These are phyloP conservation scores for Candida hispaniensis DNA, from an alignment of 805 yeast genomes.

Conservation along the genomic window DNA sequence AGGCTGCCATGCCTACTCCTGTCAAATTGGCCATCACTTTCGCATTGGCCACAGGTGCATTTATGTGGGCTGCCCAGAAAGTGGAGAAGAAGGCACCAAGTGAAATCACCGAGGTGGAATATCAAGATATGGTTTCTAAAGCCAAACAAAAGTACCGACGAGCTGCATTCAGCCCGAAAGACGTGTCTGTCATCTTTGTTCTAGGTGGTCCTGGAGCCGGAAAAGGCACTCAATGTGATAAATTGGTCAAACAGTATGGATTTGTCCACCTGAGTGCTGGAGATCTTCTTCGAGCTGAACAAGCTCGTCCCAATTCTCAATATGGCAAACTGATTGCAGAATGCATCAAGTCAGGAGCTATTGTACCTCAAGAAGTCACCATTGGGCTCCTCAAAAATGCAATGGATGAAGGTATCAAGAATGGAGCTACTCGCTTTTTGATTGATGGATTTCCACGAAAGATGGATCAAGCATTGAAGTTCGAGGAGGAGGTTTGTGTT, in stretches of 20 bases:
- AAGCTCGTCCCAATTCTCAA: slow-evolving; percentile 66
- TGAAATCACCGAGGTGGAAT: slow-evolving; percentile 28
- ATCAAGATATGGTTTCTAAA: slow-evolving; percentile 30
- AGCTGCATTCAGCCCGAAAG: slow-evolving; percentile 47
- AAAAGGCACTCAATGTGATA: slow-evolving; percentile 92
- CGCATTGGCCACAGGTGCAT: slow-evolving; percentile 26
- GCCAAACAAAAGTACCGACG: slow-evolving; percentile 18
- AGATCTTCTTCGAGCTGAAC: slow-evolving; percentile 88
- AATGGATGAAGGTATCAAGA: slow-evolving; percentile 42
- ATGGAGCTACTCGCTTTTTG: slow-evolving; percentile 52
- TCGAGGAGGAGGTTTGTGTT: slow-evolving; percentile 53
- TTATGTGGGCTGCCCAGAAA: slow-evolving; percentile 25
- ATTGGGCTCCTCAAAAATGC: slow-evolving; percentile 74
- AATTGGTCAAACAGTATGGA: slow-evolving; percentile 64
- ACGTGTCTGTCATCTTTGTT: slow-evolving; percentile 74
- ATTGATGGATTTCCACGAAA: slow-evolving; percentile 97
- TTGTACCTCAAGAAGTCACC: slow-evolving; percentile 91
- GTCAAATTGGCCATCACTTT: slow-evolving; percentile 13
- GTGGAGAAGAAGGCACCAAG: slow-evolving; percentile 25
- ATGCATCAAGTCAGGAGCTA: slow-evolving; percentile 75
- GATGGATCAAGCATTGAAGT: slow-evolving; percentile 96
- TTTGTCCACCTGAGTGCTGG: slow-evolving; percentile 95
- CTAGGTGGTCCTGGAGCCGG: slow-evolving; percentile 98
- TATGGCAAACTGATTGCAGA: slow-evolving; percentile 78
- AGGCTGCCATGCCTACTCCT: slow-evolving; percentile 11